Base-by-base conservation (phyloP, 495 filamentous ascomycete species). In the Extremus antarcticus region DNA sequence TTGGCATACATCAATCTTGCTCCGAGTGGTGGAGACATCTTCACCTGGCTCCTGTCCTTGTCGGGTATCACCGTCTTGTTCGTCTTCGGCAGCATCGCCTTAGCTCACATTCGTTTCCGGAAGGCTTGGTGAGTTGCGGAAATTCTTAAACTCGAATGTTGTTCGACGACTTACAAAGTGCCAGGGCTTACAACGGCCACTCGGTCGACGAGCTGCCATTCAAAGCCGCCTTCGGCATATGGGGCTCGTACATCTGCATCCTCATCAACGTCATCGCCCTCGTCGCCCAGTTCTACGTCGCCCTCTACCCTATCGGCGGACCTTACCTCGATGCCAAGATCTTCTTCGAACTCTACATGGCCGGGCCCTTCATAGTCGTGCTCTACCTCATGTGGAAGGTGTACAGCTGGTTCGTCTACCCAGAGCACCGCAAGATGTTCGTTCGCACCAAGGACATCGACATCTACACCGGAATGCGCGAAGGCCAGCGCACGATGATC, bases 341-440 rank as follows among this genome's bases (percentile, higher is more conserved):
- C 55, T 95, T 91, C 70, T 95, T 95, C 69, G 62, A 66, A 19
- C 76, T 75, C 48, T 97, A 88, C 63, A 72, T 95, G 19, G 85
- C 87, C 15, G 81, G 79, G 0, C 91, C 91, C 0, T 80, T 96
- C 50, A 84, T 95, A 39, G 53, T 88, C 2, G 50, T 74, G 7
- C 88, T 81, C 63, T 97, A 88, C 64, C 56, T 92, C 29, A 71
- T 70, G 0, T 91, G 94, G 63, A 94, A 94, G 71, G 9, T 91
- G 17, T 83, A 59, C 43, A 55, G 54, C 38, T 52, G 58, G 53
- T 53, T 40, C 13, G 21, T 53, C 0, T 15, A 9, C 2, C 60
- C 60, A 20, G 25, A 2, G 22, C 23, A 63, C 35, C 58, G 58
- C 51, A 49, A 57, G n/a, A 24, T 63, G 17, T 67, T n/a, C 17